Base-by-base conservation (phyloP, 345 rosid species). In the Acer yangbiense region DNA sequence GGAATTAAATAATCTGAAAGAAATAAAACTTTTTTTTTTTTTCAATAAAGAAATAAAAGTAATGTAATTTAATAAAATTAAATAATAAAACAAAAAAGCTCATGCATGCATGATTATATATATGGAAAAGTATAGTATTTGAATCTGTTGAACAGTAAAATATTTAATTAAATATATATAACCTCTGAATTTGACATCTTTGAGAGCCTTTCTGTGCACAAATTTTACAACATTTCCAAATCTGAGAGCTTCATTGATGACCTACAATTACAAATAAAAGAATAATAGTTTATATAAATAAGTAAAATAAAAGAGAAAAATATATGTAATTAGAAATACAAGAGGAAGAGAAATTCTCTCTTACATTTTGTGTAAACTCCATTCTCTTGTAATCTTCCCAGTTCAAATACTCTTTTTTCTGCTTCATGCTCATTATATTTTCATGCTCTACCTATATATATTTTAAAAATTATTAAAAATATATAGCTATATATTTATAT, bases 171-270 rank as follows among this genome's bases (percentile, higher is more conserved):
- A 72, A 29, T 10, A 7, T 12, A 44, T 9, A 35, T 10, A 66
- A 89, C 92, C 92, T 89, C 78, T 76, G 65, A 79, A 89, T 78
- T 80, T 84, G 83, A 89, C 85, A 77, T 89, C 92, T 81, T 81
- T 87, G 17, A 89, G 82, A 41, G 92, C 90, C 87, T 87, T 85
- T 73, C 92, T 72, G 82, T 89, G 92, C 68, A 89, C 90, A 82
- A 89, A 89, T 78, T 87, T 89, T 67, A 89, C 92, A 16, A 89
- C 29, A 76, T 87, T 89, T 9, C 92, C 92, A 52, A 52, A 83
- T 75, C 92, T 84, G 23, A 89, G 81, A 65, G 90, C 85, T 81
- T 89, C 92, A 83, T 75, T 85, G 78, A 89, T 89, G 69, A 89
- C 89, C 92, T 89, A 69, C 69, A 81, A 65, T 90, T 87, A 69